Evolutionary conservation across 2,329 filamentous ascomycete species (phyloP).

Genomic region (Cryphonectria carpinicola): DNA sequence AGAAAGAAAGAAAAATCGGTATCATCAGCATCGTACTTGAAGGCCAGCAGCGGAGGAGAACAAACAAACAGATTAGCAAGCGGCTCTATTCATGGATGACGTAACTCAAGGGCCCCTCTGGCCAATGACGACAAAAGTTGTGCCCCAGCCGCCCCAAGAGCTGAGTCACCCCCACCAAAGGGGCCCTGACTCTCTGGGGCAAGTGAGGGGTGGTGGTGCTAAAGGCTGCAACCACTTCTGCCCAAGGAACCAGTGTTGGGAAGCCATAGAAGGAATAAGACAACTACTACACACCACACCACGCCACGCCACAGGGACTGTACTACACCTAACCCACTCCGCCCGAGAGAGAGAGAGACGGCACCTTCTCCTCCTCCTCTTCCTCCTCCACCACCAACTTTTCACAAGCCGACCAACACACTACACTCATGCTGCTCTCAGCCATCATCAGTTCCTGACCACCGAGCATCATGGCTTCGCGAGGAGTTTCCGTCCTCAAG

Average conservation of each 20-base stretch:
- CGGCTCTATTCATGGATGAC: neutral
- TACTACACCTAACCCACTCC: neutral
- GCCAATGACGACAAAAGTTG: neutral
- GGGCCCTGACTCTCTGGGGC: neutral
- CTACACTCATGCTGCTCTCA: conserved; percentile 22
- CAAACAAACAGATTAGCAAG: neutral
- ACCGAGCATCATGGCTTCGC: conserved; percentile 62
- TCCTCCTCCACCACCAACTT: neutral
- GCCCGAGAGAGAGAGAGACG: too few relatives aligned
- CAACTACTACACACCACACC: neutral
- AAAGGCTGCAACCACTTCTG: neutral
- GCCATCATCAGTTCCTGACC: conserved; percentile 16
- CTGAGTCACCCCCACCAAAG: neutral
- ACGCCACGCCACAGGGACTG: neutral
- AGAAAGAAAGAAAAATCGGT: neutral
- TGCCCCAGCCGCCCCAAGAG: neutral
- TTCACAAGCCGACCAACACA: conserved; percentile 8
- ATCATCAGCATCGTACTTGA: too few relatives aligned
- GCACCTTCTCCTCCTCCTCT: neutral
- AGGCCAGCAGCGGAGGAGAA: neutral
- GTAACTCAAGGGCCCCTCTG: neutral
- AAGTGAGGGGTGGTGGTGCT: neutral
- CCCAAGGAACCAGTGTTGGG: neutral
- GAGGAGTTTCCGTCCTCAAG: conserved; percentile 78
- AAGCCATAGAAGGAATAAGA: neutral